phyloP scores from a whole-genome alignment of 2,329 filamentous ascomycete genomes.

The Penicillium capsulatum region DNA sequence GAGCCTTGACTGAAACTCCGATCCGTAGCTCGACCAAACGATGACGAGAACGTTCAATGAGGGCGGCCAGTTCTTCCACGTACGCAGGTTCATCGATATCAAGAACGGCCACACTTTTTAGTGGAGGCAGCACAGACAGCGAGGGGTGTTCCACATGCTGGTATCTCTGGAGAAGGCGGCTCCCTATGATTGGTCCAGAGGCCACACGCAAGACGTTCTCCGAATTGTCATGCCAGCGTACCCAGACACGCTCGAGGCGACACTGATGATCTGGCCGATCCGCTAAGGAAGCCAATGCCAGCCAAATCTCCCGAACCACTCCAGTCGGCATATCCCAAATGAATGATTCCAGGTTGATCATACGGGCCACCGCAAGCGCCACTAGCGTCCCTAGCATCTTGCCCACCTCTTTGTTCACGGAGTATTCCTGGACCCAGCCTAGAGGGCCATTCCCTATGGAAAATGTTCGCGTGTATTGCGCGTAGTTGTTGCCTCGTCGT shows the following conservation, averaged over 20 bases:
- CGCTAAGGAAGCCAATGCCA: conserved; percentile 68
- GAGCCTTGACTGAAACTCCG: conserved; percentile 56
- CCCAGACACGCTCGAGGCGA: conserved; percentile 69
- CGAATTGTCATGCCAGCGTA: conserved; percentile 77
- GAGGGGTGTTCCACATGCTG: conserved; percentile 70
- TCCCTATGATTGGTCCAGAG: conserved; percentile 18
- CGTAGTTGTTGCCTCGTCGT: conserved; percentile 68
- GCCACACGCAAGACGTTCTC: conserved; percentile 36
- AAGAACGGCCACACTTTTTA: conserved; percentile 71
- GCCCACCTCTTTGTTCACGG: conserved; percentile 75
- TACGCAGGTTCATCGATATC: conserved; percentile 82
- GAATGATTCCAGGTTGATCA: conserved; percentile 77
- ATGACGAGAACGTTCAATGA: conserved; percentile 66
- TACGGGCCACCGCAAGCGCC: conserved; percentile 71
- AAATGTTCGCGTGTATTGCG: conserved; percentile 75
- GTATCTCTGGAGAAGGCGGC: conserved; percentile 48
- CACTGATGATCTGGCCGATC: conserved; percentile 59
- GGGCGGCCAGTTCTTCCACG: conserved; percentile 73
- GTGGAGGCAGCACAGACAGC: conserved; percentile 69
- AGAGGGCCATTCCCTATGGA: conserved; percentile 76
- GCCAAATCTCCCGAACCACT: conserved; percentile 74
- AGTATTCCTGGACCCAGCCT: conserved; percentile 76
- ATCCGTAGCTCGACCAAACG: conserved; percentile 67
- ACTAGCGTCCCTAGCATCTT: conserved; percentile 86
- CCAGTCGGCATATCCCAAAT: conserved; percentile 89